These are phyloP conservation scores for Sarocladium strictum DNA, from an alignment of 2,329 filamentous ascomycete genomes.

Conservation along the genomic window DNA sequence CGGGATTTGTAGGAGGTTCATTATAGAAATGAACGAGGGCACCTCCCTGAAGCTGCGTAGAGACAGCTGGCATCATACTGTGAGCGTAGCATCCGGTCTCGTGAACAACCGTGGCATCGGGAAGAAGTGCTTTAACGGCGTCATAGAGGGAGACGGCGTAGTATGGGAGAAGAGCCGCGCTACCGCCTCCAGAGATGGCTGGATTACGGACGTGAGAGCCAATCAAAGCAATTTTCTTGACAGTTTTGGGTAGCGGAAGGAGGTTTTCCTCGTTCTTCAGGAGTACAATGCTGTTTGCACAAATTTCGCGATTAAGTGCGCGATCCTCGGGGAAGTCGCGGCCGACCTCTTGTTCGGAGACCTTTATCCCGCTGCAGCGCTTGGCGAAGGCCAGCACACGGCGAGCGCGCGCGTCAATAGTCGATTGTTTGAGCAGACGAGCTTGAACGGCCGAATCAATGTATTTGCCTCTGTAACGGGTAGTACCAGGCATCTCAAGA, in stretches of 20 bases:
- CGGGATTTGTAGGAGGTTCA: conserved; percentile 9
- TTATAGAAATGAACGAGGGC: conserved; percentile 19
- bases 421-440: conserved; percentile 16
- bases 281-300: conserved; percentile 42
- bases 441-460: conserved; percentile 17
- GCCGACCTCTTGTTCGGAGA: conserved; percentile 15
- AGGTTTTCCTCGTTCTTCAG: conserved; percentile 28
- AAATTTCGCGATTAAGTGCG: conserved; percentile 18
- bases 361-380: conserved; percentile 15
- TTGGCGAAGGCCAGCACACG: conserved; percentile 24
- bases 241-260: conserved; percentile 39
- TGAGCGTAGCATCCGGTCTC: conserved; percentile 14
- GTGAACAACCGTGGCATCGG: conserved; percentile 15
- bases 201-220: conserved; percentile 33
- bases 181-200: conserved; percentile 27
- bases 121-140: conserved; percentile 20
- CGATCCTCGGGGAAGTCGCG: conserved; percentile 17
- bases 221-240: conserved; percentile 24
- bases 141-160: conserved; percentile 26
- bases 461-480: conserved; percentile 18
- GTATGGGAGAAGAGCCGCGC: conserved; percentile 27
- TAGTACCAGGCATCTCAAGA: conserved; percentile 30
- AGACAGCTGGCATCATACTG: conserved; percentile 6
- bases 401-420: conserved; percentile 22
- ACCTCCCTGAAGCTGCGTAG: conserved; percentile 5